Evolutionary conservation across 2,329 filamentous ascomycete species (phyloP).

Genomic region (Chrysosporium queenslandicum): DNA sequence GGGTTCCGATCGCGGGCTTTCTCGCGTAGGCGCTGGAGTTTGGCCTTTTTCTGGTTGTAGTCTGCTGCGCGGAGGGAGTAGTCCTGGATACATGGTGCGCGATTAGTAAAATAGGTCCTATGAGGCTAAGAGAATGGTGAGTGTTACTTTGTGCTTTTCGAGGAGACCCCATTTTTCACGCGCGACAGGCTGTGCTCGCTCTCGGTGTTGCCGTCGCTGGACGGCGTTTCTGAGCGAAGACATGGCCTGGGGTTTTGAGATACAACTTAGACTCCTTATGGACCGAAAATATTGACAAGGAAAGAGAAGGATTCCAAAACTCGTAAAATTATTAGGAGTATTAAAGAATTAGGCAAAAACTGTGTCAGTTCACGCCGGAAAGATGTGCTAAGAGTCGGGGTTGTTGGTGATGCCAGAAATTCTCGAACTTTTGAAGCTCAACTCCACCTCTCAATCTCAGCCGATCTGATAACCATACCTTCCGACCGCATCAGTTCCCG

Average conservation of each 20-base stretch:
- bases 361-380: too few species aligned
- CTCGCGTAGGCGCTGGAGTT: constrained; percentile 48
- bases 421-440: constrained; percentile 7
- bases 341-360: too few species aligned
- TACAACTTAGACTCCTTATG: background rate
- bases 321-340: background rate
- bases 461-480: background rate
- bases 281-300: background rate
- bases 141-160: constrained; percentile 77
- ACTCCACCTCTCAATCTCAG: background rate
- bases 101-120: background rate
- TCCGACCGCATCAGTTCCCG: background rate
- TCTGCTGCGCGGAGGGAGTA: constrained; percentile 56
- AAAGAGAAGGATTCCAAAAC: too few species aligned
- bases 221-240: constrained; percentile 54
- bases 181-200: constrained; percentile 77
- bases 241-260: constrained; percentile 30
- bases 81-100: constrained; percentile 37
- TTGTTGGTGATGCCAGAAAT: constrained; percentile 1
- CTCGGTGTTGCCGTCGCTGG: constrained; percentile 74
- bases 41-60: constrained; percentile 52
- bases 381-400: too few species aligned
- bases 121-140: constrained; percentile 8
- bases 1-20: constrained; percentile 54
- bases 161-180: constrained; percentile 80